These are phyloP conservation scores for Boletus sp. DNA, from an alignment of 1,284 basidiomycete genomes.

Conservation along the genomic window DNA sequence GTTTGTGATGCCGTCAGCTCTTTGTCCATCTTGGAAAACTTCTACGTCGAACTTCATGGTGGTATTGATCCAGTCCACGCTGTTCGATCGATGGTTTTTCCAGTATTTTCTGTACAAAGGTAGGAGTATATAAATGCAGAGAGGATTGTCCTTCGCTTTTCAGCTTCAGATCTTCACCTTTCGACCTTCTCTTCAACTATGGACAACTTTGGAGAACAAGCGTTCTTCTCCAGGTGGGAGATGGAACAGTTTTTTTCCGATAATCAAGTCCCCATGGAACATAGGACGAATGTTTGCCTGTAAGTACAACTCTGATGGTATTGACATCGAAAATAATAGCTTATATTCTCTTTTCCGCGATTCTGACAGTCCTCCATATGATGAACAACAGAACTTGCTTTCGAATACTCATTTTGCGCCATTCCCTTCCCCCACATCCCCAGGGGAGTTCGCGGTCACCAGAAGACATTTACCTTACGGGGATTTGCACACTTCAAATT, in stretches of 20 bases:
- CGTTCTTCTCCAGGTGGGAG: background rate
- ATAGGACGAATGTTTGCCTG: background rate
- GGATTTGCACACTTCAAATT: background rate
- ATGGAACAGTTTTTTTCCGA: background rate
- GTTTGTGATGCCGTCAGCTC: too few species aligned
- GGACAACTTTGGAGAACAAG: background rate
- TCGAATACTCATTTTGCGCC: background rate
- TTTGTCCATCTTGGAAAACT: too few species aligned
- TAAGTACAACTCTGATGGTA: background rate
- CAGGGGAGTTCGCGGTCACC: background rate
- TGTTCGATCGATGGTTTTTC: background rate
- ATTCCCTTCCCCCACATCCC: background rate
- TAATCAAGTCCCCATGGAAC: background rate
- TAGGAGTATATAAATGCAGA: conserved; percentile 3
- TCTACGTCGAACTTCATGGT: background rate
- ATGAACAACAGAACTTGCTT: background rate
- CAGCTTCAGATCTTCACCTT: background rate
- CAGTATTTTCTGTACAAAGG: background rate
- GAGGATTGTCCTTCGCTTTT: background rate
- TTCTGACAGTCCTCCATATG: conserved; percentile 1
- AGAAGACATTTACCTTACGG: background rate
- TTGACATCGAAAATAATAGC: background rate
- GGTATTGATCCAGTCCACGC: too few species aligned
- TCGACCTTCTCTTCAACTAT: background rate
- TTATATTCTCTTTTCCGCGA: conserved; percentile 1